Evolutionary conservation across 1,284 basidiomycete genomes (phyloP).

Genomic region (Cystobasidiaceae sp.): DNA sequence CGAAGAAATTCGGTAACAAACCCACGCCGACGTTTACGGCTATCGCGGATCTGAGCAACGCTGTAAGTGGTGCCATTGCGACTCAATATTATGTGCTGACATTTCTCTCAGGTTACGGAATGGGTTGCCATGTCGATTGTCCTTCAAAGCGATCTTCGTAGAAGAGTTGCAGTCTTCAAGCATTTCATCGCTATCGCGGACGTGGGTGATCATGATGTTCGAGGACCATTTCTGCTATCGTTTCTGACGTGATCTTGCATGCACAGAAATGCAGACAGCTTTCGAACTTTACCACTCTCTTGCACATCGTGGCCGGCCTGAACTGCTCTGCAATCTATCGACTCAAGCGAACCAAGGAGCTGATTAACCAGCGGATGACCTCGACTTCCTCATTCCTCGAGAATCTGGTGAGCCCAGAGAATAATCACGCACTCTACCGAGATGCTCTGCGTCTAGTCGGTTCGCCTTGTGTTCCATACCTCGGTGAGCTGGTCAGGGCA

Average conservation of each 20-base stretch:
- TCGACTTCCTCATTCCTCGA: slow-evolving; percentile 35
- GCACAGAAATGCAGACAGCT: slow-evolving; percentile 74
- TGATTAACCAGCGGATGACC: slow-evolving; percentile 59
- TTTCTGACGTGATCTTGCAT: slow-evolving; percentile 25
- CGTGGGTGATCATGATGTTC: slow-evolving; percentile 54
- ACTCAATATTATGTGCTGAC: background rate
- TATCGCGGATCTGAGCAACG: slow-evolving; percentile 86
- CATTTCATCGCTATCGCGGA: slow-evolving; percentile 92
- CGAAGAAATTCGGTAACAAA: slow-evolving; percentile 42
- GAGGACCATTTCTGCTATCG: background rate
- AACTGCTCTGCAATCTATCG: slow-evolving; percentile 91
- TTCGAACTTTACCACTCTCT: slow-evolving; percentile 94
- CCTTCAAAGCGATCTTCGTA: slow-evolving; percentile 75
- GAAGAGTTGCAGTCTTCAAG: slow-evolving; percentile 74
- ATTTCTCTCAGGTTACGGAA: slow-evolving; percentile 55
- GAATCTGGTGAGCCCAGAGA: slow-evolving; percentile 52
- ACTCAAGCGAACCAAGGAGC: slow-evolving; percentile 91
- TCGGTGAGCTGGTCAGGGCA: slow-evolving; percentile 58
- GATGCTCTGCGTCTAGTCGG: slow-evolving; percentile 75
- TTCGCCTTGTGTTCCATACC: slow-evolving; percentile 95
- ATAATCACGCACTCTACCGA: slow-evolving; percentile 91
- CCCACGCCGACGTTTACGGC: slow-evolving; percentile 69
- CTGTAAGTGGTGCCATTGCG: slow-evolving; percentile 53
- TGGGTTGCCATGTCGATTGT: slow-evolving; percentile 93
- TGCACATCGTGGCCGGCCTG: slow-evolving; percentile 89